phyloP scores from a whole-genome alignment of 768 basidiomycete genomes.

The Phylloporus scabripes region DNA sequence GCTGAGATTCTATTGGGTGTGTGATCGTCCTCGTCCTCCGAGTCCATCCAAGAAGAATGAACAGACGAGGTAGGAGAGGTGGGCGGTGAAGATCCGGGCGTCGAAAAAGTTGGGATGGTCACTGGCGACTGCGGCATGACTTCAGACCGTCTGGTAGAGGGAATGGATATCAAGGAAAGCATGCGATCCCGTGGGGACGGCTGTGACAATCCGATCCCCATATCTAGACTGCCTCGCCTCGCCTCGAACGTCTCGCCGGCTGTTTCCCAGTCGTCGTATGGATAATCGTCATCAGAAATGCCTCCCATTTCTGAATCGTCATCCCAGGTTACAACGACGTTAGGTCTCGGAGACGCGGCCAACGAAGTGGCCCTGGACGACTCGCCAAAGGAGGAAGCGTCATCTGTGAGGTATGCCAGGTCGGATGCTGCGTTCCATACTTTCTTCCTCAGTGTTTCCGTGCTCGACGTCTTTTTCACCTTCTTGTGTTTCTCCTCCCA shows the following conservation, averaged over 20 bases:
- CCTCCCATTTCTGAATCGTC: constrained; percentile 14
- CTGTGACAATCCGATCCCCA: not conserved
- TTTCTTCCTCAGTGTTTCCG: constrained; percentile 37
- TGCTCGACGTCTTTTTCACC: constrained; percentile 34
- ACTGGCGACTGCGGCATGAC: constrained; percentile 20
- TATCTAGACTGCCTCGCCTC: not conserved
- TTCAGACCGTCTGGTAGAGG: constrained; percentile 21
- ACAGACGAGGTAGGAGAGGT: constrained; percentile 7
- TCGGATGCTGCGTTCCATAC: constrained; percentile 4
- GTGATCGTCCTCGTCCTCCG: constrained; percentile 13
- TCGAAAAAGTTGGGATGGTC: constrained; percentile 18
- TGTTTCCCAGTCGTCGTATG: not conserved
- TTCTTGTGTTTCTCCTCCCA: constrained; percentile 41
- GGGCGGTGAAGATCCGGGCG: constrained; percentile 13
- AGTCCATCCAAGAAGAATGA: constrained; percentile 3
- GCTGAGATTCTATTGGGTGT: not conserved
- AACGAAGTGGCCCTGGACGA: constrained; percentile 14
- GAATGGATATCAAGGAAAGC: constrained; percentile 26
- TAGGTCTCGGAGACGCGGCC: constrained; percentile 18
- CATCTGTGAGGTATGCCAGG: constrained; percentile 14
- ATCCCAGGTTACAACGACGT: constrained; percentile 10
- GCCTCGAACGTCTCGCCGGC: not conserved
- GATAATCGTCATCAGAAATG: not conserved
- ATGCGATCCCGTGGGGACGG: constrained; percentile 5
- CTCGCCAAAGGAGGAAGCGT: constrained; percentile 13